Evolutionary conservation across 2,329 filamentous ascomycete species (phyloP).

Genomic region (Daldinia sp.): DNA sequence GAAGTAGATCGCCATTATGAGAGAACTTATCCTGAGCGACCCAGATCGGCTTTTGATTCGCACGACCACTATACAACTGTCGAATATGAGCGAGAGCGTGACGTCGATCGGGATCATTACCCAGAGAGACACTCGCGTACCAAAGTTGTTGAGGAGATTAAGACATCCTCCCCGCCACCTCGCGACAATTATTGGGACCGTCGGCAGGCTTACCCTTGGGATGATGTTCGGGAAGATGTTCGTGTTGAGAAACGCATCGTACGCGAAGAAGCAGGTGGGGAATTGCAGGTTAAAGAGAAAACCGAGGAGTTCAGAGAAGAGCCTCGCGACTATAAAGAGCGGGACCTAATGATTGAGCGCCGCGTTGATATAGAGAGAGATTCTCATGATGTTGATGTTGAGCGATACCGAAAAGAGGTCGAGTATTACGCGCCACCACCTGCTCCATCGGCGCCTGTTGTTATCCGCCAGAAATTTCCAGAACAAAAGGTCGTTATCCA

Average conservation of each 20-base stretch:
- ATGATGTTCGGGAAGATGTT: slow-evolving; percentile 57
- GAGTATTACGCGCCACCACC: slow-evolving; percentile 70
- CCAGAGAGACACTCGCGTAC: slow-evolving; percentile 48
- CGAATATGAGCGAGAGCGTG: slow-evolving; percentile 51
- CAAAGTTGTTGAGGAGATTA: slow-evolving; percentile 58
- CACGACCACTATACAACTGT: slow-evolving; percentile 47
- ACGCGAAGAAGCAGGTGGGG: slow-evolving; percentile 59
- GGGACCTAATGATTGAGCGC: slow-evolving; percentile 51
- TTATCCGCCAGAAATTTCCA: slow-evolving; percentile 67
- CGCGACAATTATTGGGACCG: slow-evolving; percentile 61
- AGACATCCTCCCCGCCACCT: slow-evolving; percentile 47
- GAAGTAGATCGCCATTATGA: slow-evolving; percentile 55
- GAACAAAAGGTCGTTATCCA: slow-evolving; percentile 73
- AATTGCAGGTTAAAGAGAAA: slow-evolving; percentile 67
- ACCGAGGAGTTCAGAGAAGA: slow-evolving; percentile 56
- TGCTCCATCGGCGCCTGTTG: slow-evolving; percentile 63
- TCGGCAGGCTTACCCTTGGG: slow-evolving; percentile 52
- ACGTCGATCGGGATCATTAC: slow-evolving; percentile 43
- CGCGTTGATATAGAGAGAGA: slow-evolving; percentile 48
- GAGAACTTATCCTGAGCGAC: slow-evolving; percentile 60
- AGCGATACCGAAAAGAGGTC: slow-evolving; percentile 71
- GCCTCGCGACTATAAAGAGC: slow-evolving; percentile 47
- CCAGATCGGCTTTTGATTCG: slow-evolving; percentile 64
- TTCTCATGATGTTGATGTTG: slow-evolving; percentile 59
- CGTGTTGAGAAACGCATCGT: slow-evolving; percentile 58